Evolutionary conservation across 768 basidiomycete species (phyloP), one percentile per base, ranked within the genome.

Genomic region (Filobasidium floriforme): DNA sequence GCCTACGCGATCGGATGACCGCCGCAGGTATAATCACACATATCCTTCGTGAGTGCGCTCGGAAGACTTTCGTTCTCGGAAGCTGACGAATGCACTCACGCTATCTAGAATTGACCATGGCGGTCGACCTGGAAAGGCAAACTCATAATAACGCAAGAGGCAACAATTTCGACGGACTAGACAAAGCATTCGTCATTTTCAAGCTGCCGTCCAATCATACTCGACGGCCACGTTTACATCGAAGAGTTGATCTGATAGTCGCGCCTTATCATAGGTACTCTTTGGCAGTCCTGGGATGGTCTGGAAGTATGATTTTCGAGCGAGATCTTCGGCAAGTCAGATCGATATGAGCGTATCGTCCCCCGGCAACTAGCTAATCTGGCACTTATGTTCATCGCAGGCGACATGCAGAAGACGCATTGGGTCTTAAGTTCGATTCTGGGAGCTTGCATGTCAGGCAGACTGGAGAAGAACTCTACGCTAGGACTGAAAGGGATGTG

Each of bases 281-380:
- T 86, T 88, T 89, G 0, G 90, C 90, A 0, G 85, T 96, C 0
- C 82, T 91, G 29, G 92, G 93, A 61, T 97, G 92, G 92, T 88
- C 87, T 6, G 92, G 92, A 0, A 92, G 89, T 5, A 90, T 84
- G 68, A 88, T 90, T 86, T 94, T 96, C 74, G 85, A 94, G 77
- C 81, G 90, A 29, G 92, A 94, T 77, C 76, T 96, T 60, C 82
- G 89, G 68, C 73, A 61, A 43, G 74, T 68, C 26, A 65, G 41
- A 55, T 44, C 18, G 3, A 49, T 15, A 5, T 15, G 46, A 49
- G 22, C 57, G 24, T 26, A 26, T 22, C 49, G 18, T 2, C 9
- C 19, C 11, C 46, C 22, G 18, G 26, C 22, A 29, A 22, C 22
- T 5, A 26, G 19, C 32, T 52, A n/a, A n/a, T 46, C n/a, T 4